phyloP scores from a whole-genome alignment of 2,329 filamentous ascomycete species.

The Colletotrichum chrysophilum region DNA sequence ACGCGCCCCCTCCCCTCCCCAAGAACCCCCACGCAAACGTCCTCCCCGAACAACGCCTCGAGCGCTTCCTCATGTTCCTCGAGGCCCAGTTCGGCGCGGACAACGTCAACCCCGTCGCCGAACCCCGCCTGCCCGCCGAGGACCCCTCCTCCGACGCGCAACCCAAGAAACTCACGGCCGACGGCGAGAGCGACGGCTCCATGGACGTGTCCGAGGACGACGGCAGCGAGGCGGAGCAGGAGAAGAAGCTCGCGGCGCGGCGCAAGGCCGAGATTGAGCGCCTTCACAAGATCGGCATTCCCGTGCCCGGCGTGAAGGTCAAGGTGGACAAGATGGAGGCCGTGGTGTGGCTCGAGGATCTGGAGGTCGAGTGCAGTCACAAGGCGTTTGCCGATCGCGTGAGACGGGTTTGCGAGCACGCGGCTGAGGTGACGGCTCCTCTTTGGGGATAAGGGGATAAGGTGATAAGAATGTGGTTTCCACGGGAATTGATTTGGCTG shows the following conservation, averaged over 20 bases:
- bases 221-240: constrained; percentile 32
- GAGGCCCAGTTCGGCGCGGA: constrained; percentile 94
- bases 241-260: constrained; percentile 55
- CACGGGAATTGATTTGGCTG: neutral
- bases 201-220: constrained; percentile 24
- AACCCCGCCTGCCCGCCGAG: constrained; percentile 57
- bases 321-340: constrained; percentile 87
- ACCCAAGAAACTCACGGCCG: constrained; percentile 35
- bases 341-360: constrained; percentile 87
- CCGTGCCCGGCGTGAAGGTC: constrained; percentile 87
- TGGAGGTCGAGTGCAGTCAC: constrained; percentile 87
- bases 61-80: constrained; percentile 91
- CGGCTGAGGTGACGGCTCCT: constrained; percentile 84
- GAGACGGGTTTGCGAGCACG: constrained; percentile 86
- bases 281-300: constrained; percentile 83
- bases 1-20: constrained; percentile 37
- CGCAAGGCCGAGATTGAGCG: constrained; percentile 74
- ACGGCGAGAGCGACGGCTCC: constrained; percentile 24
- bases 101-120: constrained; percentile 78
- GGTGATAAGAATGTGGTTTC: neutral
- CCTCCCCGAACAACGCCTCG: constrained; percentile 76
- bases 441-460: constrained; percentile 58
- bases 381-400: constrained; percentile 83
- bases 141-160: neutral
- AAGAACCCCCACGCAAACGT: constrained; percentile 77